phyloP scores from a whole-genome alignment of 257 asterid species.

The Euphrasia confusa region DNA sequence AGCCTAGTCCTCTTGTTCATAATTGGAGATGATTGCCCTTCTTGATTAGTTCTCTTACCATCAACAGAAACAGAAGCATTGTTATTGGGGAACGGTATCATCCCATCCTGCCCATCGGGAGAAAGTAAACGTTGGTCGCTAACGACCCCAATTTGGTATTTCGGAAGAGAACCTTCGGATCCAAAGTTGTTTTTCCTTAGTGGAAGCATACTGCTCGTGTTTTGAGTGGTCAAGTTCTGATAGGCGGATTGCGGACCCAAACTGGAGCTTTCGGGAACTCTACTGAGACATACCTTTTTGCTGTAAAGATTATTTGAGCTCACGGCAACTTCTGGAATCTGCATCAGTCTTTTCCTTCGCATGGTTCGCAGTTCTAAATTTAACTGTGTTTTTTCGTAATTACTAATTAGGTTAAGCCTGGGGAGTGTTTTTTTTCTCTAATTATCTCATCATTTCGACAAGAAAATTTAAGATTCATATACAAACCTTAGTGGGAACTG shows the following conservation, averaged over 20 bases:
- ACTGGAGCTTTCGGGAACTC: slow-evolving; percentile 64
- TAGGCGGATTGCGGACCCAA: slow-evolving; percentile 50
- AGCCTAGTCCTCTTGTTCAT: slow-evolving; percentile 66
- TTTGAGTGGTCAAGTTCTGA: slow-evolving; percentile 54
- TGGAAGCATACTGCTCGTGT: slow-evolving; percentile 46
- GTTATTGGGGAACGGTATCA: slow-evolving; percentile 53
- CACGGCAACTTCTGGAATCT: slow-evolving; percentile 54
- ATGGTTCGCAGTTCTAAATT: slow-evolving; percentile 59
- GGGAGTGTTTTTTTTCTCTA: background rate
- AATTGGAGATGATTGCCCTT: slow-evolving; percentile 58
- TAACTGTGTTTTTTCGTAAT: slow-evolving; percentile 38
- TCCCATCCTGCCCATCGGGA: slow-evolving; percentile 64
- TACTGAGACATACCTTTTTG: slow-evolving; percentile 58
- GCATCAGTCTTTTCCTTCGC: slow-evolving; percentile 71
- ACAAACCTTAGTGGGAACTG: slow-evolving; percentile 54
- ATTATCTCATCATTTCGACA: background rate
- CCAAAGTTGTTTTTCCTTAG: slow-evolving; percentile 62
- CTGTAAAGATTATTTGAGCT: slow-evolving; percentile 48
- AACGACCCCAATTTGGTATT: slow-evolving; percentile 49
- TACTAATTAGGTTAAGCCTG: background rate
- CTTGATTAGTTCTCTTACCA: slow-evolving; percentile 74
- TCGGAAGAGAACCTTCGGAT: slow-evolving; percentile 60
- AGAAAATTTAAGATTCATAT: slow-evolving; percentile 11
- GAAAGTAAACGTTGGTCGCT: slow-evolving; percentile 72
- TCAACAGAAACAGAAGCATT: slow-evolving; percentile 43